Percentiles rank a stretch among this genome's conserved stretches.
These are phyloP conservation scores for Ustilago nuda DNA, from an alignment of 1,284 basidiomycete genomes.

Conservation along the genomic window DNA sequence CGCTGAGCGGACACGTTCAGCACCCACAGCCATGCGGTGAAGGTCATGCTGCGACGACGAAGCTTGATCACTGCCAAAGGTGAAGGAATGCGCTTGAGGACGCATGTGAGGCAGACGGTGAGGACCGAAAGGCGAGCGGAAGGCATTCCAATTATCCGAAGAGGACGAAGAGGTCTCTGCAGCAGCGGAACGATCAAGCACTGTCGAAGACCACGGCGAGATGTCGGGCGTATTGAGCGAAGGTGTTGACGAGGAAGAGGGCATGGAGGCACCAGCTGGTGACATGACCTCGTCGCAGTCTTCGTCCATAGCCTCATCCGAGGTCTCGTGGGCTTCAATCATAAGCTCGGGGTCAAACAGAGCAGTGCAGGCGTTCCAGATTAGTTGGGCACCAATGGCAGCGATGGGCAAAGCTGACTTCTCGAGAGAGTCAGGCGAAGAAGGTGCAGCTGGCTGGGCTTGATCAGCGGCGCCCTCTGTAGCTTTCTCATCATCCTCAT, in stretches of 20 bases:
- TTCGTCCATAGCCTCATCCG: constrained; percentile 40
- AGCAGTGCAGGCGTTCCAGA: constrained; percentile 61
- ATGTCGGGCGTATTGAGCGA: constrained; percentile 48
- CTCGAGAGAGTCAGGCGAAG: constrained; percentile 59
- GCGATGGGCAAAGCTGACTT: constrained; percentile 62
- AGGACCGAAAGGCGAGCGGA: constrained; percentile 51
- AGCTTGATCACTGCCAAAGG: constrained; percentile 36
- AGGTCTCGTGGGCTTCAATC: constrained; percentile 32
- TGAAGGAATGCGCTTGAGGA: constrained; percentile 42
- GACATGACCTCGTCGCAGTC: constrained; percentile 38
- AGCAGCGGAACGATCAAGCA: constrained; percentile 24
- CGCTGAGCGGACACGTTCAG: constrained; percentile 35
- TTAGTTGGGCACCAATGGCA: constrained; percentile 63
- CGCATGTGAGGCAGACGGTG: constrained; percentile 35
- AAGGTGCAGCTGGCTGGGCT: constrained; percentile 49
- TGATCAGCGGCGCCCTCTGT: constrained; percentile 17
- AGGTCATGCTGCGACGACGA: constrained; percentile 33
- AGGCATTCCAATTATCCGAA: constrained; percentile 47
- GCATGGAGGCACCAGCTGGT: constrained; percentile 31
- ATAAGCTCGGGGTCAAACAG: constrained; percentile 50
- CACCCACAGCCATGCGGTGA: constrained; percentile 52
- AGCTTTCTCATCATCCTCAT: background rate
- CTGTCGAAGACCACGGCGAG: constrained; percentile 43
- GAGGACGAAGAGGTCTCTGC: background rate
- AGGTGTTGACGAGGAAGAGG: constrained; percentile 43